Evolutionary conservation across 2,329 filamentous ascomycete species (phyloP), one percentile per base, ranked within the genome.

Genomic region (Aspergillus unguis): DNA sequence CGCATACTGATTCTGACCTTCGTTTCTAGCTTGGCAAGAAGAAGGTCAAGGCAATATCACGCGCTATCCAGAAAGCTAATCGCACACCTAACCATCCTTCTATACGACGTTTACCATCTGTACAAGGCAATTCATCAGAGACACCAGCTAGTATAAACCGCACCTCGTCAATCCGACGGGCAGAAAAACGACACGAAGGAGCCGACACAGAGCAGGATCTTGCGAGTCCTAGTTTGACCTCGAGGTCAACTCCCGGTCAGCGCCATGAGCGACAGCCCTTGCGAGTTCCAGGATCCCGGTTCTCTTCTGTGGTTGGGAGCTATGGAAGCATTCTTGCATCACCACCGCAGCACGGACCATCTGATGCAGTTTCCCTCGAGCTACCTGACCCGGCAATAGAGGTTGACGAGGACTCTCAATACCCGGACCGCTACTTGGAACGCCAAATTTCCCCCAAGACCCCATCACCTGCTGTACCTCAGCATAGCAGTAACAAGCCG

Each of bases 41-140:
- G 75, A 87, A 91, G 68, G 80, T 97, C 71, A 97, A 96, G 72
- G 85, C 85, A 52, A 85, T 96, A 48, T 75, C 80, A 26, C 83
- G 87, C 56, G 90, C 90, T 54, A 80, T 94, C 56, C 79, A 82
- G 50, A 79, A 74, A 62, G 73, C 75, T 73, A 83, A 75, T 71
- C 83, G 68, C 36, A 70, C 61, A 38, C 64, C 67, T 17, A 60
- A 53, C n/a, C 53, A 82, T 0, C 81, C 84, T 7, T 69, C 65
- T 41, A 56, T 71, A 38, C 68, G 72, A 57, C 64, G 66, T 35
- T 51, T 59, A 49, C 51, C 48, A 44, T 52, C 60, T 56, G 47
- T 50, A 29, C 48, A 45, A 43, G 51, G 46, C 29, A 51, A 62
- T 41, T 57, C 44, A 49, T 48, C 29, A 38, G 43, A 58, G 48